Percentiles rank a stretch among this genome's conserved stretches.
Evolutionary conservation across 2,329 filamentous ascomycete genomes (phyloP).

Genomic region (Gliomastix tumulicola): DNA sequence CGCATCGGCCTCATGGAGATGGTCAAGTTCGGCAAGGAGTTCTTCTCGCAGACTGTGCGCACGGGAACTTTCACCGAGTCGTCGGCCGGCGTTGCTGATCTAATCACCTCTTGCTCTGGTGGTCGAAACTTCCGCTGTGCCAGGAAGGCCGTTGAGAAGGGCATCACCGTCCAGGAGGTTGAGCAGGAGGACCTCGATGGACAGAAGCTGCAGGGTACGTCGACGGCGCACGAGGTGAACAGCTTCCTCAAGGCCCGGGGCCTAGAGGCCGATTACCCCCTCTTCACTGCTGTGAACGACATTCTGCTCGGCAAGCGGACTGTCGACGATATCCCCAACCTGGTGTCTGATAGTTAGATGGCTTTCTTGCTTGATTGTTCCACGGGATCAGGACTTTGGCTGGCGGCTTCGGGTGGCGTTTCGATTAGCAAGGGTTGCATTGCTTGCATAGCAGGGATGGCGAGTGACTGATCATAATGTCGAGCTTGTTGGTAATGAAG

Average conservation of each 20-base stretch:
- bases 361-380: no score
- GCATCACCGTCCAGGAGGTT: conserved; percentile 76
- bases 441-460: no score
- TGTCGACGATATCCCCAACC: conserved; percentile 72
- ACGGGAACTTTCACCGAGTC: conserved; percentile 93
- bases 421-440: no score
- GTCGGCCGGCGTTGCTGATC: conserved; percentile 87
- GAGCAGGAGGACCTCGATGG: conserved; percentile 89
- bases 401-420: no score
- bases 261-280: conserved; percentile 75
- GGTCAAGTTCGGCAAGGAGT: conserved; percentile 90
- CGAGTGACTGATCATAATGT: no score
- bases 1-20: conserved; percentile 92
- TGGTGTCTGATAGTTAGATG: no score
- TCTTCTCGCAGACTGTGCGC: conserved; percentile 78
- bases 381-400: no score
- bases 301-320: conserved; percentile 71
- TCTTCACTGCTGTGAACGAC: conserved; percentile 82
- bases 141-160: conserved; percentile 75
- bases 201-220: conserved; percentile 92
- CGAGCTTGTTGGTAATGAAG: no score
- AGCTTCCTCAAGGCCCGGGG: conserved; percentile 75
- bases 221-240: conserved; percentile 87
- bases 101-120: conserved; percentile 89
- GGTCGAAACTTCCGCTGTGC: conserved; percentile 94